Percentiles rank a stretch among this genome's conserved stretches.
These are phyloP conservation scores for Saturnispora diversa DNA, from an alignment of 805 yeast genomes.

Conservation along the genomic window DNA sequence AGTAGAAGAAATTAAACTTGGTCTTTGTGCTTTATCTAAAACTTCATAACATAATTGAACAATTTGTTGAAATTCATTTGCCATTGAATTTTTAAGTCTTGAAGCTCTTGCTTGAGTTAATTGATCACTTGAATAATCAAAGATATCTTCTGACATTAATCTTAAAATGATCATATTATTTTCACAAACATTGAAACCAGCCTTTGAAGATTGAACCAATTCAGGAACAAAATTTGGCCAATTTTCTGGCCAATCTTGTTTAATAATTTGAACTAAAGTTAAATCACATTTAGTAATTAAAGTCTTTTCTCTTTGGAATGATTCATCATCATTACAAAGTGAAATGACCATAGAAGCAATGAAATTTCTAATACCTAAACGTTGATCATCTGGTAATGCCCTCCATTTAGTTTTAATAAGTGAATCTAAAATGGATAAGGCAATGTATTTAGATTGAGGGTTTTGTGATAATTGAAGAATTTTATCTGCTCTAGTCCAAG, in stretches of 20 bases:
- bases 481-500: slow-evolving; percentile 92
- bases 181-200: slow-evolving; percentile 90
- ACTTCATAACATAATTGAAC: slow-evolving; percentile 91
- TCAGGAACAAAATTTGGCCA: slow-evolving; percentile 98
- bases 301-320: slow-evolving; percentile 65
- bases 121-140: slow-evolving; percentile 90
- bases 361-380: slow-evolving; percentile 89
- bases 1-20: slow-evolving; percentile 78
- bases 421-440: slow-evolving; percentile 81
- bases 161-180: slow-evolving; percentile 92
- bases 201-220: slow-evolving; percentile 72
- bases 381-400: slow-evolving; percentile 77
- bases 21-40: slow-evolving; percentile 78
- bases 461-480: slow-evolving; percentile 71
- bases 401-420: slow-evolving; percentile 92
- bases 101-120: slow-evolving; percentile 94
- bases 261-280: slow-evolving; percentile 86
- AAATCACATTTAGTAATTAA: slow-evolving; percentile 88
- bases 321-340: slow-evolving; percentile 74
- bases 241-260: slow-evolving; percentile 98
- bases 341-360: slow-evolving; percentile 89
- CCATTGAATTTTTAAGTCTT: slow-evolving; percentile 72
- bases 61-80: slow-evolving; percentile 86
- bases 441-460: slow-evolving; percentile 88
- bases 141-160: slow-evolving; percentile 88